These are phyloP conservation scores for Naganishia kalamii DNA, from an alignment of 768 basidiomycete genomes.

Conservation along the genomic window DNA sequence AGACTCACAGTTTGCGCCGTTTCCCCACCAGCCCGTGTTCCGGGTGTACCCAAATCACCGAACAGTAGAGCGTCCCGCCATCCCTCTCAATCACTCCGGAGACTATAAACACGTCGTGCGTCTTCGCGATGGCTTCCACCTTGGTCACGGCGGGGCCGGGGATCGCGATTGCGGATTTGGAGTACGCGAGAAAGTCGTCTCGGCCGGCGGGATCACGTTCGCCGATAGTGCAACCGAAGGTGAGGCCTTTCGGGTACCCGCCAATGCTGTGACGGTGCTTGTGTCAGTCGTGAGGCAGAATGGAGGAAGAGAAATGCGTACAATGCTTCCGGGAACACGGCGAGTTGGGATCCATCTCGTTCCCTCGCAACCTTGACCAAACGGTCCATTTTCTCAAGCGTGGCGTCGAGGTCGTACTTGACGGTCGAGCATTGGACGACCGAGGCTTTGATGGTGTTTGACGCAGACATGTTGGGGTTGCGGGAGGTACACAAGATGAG, in stretches of 20 bases:
- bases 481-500: too few relatives aligned
- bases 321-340: conserved; percentile 32
- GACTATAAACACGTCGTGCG: conserved; percentile 55
- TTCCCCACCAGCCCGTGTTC: conserved; percentile 55
- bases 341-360: conserved; percentile 13
- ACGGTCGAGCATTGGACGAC: conserved; percentile 28
- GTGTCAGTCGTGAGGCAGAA: background rate
- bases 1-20: conserved; percentile 52
- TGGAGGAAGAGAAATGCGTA: background rate
- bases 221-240: conserved; percentile 55
- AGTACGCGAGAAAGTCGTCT: conserved; percentile 58
- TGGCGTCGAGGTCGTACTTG: conserved; percentile 22
- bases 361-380: conserved; percentile 20
- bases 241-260: conserved; percentile 28
- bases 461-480: background rate
- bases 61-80: conserved; percentile 60
- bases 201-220: conserved; percentile 53
- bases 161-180: conserved; percentile 56
- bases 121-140: conserved; percentile 53
- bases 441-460: conserved; percentile 22
- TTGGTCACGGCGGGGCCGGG: conserved; percentile 52
- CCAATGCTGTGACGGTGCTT: conserved; percentile 18
- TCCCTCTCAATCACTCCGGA: conserved; percentile 59
- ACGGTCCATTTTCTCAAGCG: conserved; percentile 25
- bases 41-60: conserved; percentile 57